A percentile compares a stretch with the other conserved stretches of the same genome.
Evolutionary conservation across 768 basidiomycete genomes (phyloP).

Genomic region (Xerocomellus amylosporus): DNA sequence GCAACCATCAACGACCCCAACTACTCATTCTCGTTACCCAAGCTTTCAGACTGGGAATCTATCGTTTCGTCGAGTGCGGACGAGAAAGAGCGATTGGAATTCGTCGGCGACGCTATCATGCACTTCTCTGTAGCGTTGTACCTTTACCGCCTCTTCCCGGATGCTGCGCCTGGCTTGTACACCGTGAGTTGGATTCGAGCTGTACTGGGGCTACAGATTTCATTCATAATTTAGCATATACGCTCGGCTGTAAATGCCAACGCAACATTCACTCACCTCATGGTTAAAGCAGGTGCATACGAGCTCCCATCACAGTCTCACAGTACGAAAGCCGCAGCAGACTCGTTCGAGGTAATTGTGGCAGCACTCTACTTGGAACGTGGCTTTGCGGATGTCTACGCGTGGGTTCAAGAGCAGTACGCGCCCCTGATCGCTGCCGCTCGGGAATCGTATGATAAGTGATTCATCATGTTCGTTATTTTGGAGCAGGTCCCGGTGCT

Average conservation of each 20-base stretch:
- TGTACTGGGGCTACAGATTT: background rate
- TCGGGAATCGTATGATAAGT: slow-evolving; percentile 26
- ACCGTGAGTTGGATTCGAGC: slow-evolving; percentile 27
- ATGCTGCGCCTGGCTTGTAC: slow-evolving; percentile 34
- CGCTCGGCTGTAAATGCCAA: slow-evolving; percentile 32
- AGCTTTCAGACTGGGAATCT: slow-evolving; percentile 30
- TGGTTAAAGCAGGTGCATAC: slow-evolving; percentile 35
- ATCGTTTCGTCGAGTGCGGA: slow-evolving; percentile 23
- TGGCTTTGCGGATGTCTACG: slow-evolving; percentile 36
- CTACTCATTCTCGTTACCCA: slow-evolving; percentile 27
- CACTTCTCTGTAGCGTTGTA: slow-evolving; percentile 40
- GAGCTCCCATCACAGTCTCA: slow-evolving; percentile 19
- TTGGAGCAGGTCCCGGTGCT: background rate
- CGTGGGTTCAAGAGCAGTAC: slow-evolving; percentile 41
- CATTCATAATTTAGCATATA: slow-evolving; percentile 18
- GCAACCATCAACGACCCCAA: slow-evolving; percentile 28
- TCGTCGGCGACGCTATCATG: slow-evolving; percentile 48
- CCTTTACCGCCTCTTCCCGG: slow-evolving; percentile 35
- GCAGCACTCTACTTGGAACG: slow-evolving; percentile 42
- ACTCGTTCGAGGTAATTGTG: slow-evolving; percentile 47
- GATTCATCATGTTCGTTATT: slow-evolving; percentile 14
- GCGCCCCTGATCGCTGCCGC: slow-evolving; percentile 36
- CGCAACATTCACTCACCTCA: slow-evolving; percentile 37
- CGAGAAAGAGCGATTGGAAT: slow-evolving; percentile 44
- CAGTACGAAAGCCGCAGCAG: slow-evolving; percentile 40